phyloP scores from a whole-genome alignment of 164 flowering plant species.

The Macadamia tetraphylla region DNA sequence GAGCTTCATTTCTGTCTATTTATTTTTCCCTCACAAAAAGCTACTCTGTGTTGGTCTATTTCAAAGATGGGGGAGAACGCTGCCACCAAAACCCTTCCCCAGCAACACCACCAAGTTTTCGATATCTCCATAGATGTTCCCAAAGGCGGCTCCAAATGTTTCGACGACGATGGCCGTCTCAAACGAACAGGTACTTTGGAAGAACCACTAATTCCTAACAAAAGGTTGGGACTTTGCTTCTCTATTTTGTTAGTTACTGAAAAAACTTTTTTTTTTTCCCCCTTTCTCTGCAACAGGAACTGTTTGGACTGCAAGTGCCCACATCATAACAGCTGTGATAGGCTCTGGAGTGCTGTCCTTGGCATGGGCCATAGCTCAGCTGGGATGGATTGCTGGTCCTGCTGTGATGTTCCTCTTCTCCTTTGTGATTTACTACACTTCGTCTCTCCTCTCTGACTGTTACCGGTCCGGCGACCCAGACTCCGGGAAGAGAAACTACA shows the following conservation, averaged over 20 bases:
- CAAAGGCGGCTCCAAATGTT: conserved; percentile 24
- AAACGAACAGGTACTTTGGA: conserved; percentile 37
- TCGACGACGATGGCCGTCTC: conserved; percentile 46
- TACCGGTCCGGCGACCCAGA: conserved; percentile 43
- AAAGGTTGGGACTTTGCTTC: background rate
- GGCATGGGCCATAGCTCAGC: conserved; percentile 58
- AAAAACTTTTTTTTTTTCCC: background rate
- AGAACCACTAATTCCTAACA: background rate
- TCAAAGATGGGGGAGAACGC: background rate
- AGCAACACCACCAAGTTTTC: background rate
- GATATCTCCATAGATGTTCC: conserved; percentile 19
- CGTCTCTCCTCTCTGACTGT: conserved; percentile 40
- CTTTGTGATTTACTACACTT: conserved; percentile 43
- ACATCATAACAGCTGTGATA: conserved; percentile 53
- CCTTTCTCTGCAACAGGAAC: background rate
- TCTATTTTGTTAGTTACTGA: background rate
- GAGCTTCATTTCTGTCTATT: background rate
- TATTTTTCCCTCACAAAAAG: background rate
- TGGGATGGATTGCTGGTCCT: conserved; percentile 60
- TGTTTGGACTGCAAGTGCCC: conserved; percentile 48
- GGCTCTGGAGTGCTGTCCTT: conserved; percentile 57
- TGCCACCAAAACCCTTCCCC: too few species aligned
- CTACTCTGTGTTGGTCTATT: background rate
- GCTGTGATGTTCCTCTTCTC: conserved; percentile 40
- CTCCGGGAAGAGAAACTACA: conserved; percentile 49